phyloP scores from a whole-genome alignment of 202 grass and related monocot species.

The Schoenoplectus triqueter region DNA sequence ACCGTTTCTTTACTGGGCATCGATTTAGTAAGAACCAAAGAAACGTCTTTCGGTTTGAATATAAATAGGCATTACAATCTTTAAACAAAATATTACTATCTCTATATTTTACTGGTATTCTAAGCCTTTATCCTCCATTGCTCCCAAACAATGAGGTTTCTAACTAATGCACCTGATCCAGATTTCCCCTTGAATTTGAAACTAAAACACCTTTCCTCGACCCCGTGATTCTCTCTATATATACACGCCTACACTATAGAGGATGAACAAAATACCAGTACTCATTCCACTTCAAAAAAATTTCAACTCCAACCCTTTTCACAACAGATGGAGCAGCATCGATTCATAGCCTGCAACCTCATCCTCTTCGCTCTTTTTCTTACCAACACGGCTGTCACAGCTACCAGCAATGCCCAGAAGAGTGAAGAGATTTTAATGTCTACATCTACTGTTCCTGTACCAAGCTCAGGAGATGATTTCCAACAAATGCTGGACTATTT shows the following conservation, averaged over 20 bases:
- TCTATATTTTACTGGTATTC: conserved; percentile 1
- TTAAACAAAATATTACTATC: not conserved
- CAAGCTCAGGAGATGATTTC: not conserved
- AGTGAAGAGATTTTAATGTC: not conserved
- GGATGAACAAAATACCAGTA: not conserved
- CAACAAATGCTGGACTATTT: conserved; percentile 16
- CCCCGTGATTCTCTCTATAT: conserved; percentile 10
- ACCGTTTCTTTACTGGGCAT: not conserved
- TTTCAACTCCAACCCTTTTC: not conserved
- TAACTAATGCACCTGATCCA: conserved; percentile 7
- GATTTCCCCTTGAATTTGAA: not conserved
- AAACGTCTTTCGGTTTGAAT: conserved; percentile 29
- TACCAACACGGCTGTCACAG: conserved; percentile 2
- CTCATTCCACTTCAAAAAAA: not conserved
- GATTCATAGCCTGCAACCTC: not conserved
- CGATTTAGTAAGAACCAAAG: conserved; percentile 12
- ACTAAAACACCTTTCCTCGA: not conserved
- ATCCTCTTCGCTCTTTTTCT: conserved; percentile 11
- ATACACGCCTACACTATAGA: not conserved
- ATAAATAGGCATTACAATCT: conserved; percentile 29
- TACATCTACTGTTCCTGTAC: not conserved
- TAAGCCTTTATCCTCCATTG: conserved; percentile 13
- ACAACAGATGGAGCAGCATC: not conserved
- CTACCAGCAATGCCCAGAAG: conserved; percentile 1
- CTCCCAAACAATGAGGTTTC: conserved; percentile 18